Base-by-base conservation (phyloP, 495 filamentous ascomycete genomes). In the Xylaria telfairii region DNA sequence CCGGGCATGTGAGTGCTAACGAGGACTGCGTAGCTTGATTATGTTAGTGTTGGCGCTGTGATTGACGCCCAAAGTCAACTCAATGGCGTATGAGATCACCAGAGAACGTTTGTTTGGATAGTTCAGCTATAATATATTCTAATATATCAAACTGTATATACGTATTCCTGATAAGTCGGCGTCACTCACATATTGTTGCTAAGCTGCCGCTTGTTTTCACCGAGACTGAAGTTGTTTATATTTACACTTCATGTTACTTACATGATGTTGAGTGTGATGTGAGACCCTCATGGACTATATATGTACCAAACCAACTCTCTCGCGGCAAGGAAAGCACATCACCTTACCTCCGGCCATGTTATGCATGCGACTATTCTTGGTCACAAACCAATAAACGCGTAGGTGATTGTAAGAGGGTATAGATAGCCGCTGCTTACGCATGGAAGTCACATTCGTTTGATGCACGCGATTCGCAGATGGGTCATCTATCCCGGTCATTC, bases 21-120 rank as follows among this genome's bases (percentile, higher is more conserved):
- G 7, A 28, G 6, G 24, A 21, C 8, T 32, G 4, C n/a, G 24
- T 21, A 78, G 76, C 76, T 78, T 64, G 76, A 78, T 37, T 78
- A 72, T 19, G 76, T 78, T 17, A 67, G 57, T 62, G 0, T 63
- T 26, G 76, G 76, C 30, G 69, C 76, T 39, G 66, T 69, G 9
- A 75, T 78, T 47, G 30, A 57, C 17, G 71, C 65, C 21, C 76
- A 78, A 65, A 70, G 67, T 56, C 67, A 74, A 15, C 74, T 78
- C 8, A 78, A 78, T 37, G 76, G 74, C 21, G 34, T 59, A 57
- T 68, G 13, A 59, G 10, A 10, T 62, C 19, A 12, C 15, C 30
- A 15, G 13, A 1, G n/a, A 9, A 24, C 1, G 0, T 15, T 32
- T 28, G 7, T 0, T 64, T n/a, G 6, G 1, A 13, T 21, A 49